These are phyloP conservation scores for Fonsecaea pugnacius DNA, from an alignment of 2,329 filamentous ascomycete genomes.

Conservation along the genomic window DNA sequence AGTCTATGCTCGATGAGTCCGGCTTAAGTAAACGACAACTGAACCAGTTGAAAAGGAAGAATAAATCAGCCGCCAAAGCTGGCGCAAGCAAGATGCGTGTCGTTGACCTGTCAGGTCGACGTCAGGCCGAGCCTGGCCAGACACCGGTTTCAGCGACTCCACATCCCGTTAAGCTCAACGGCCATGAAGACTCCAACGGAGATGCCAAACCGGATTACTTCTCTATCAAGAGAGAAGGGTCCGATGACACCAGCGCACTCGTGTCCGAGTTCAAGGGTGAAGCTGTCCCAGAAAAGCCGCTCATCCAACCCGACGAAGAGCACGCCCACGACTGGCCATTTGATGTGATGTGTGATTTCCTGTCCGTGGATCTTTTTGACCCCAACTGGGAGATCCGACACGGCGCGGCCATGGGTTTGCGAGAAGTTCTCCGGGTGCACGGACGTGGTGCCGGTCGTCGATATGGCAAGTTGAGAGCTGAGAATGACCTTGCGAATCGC, in stretches of 20 bases:
- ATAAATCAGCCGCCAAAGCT: slow-evolving; percentile 85
- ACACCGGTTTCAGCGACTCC: slow-evolving; percentile 58
- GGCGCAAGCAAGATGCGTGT: slow-evolving; percentile 88
- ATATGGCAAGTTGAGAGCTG: slow-evolving; percentile 68
- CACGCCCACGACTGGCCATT: slow-evolving; percentile 91
- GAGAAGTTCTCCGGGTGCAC: slow-evolving; percentile 90
- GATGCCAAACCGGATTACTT: slow-evolving; percentile 80
- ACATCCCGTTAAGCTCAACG: slow-evolving; percentile 64
- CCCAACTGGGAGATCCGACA: slow-evolving; percentile 93
- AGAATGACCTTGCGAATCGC: slow-evolving; percentile 80
- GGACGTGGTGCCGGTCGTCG: slow-evolving; percentile 82
- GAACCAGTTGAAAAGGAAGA: slow-evolving; percentile 91
- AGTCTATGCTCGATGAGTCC: slow-evolving; percentile 61
- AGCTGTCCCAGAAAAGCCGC: slow-evolving; percentile 77
- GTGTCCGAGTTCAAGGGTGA: slow-evolving; percentile 95
- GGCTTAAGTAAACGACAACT: slow-evolving; percentile 89
- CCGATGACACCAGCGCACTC: slow-evolving; percentile 88
- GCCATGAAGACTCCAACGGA: slow-evolving; percentile 63
- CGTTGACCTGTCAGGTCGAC: slow-evolving; percentile 77
- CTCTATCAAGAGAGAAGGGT: slow-evolving; percentile 76
- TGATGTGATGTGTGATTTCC: slow-evolving; percentile 88
- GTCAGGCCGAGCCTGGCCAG: slow-evolving; percentile 64
- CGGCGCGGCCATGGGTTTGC: slow-evolving; percentile 90
- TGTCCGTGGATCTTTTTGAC: slow-evolving; percentile 93
- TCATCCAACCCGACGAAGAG: slow-evolving; percentile 77